A percentile compares a stretch with the other conserved stretches of the same genome.
These are phyloP conservation scores for Paecilomyces formosus DNA, from an alignment of 2,329 filamentous ascomycete species.

Conservation along the genomic window DNA sequence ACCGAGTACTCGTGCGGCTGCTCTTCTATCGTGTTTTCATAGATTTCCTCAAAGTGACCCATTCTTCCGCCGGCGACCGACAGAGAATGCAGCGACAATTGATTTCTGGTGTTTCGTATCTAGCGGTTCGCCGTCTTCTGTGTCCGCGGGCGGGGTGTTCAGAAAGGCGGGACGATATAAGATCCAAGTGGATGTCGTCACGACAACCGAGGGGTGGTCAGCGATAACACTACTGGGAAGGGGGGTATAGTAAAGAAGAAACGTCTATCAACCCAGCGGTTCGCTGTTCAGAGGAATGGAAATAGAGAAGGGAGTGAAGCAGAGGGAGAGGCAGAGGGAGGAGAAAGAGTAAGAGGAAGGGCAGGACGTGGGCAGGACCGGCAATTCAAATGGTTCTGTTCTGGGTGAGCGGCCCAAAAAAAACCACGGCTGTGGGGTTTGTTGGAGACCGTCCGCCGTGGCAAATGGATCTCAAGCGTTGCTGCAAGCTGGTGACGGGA, in stretches of 20 bases:
- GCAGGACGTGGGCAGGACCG: constrained; percentile 12
- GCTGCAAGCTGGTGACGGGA: background rate
- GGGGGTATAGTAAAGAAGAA: constrained; percentile 6
- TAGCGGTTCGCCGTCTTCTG: background rate
- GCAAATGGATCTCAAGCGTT: background rate
- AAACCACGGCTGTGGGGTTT: constrained; percentile 3
- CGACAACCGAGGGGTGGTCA: constrained; percentile 7
- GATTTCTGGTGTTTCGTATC: constrained; percentile 2
- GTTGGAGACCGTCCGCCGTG: background rate
- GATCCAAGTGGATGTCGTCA: constrained; percentile 21
- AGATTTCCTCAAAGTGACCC: constrained; percentile 44
- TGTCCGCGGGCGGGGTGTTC: constrained; percentile 8
- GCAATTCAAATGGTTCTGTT: constrained; percentile 13
- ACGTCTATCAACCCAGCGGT: constrained; percentile 14
- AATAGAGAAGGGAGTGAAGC: constrained; percentile 1
- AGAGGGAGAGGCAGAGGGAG: constrained; percentile 10
- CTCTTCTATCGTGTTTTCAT: constrained; percentile 40
- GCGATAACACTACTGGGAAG: constrained; percentile 12
- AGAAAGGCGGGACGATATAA: constrained; percentile 12
- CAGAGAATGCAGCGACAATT: constrained; percentile 26
- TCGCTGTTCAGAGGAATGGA: constrained; percentile 4
- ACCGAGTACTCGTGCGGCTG: constrained; percentile 42
- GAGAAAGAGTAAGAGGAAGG: constrained; percentile 8
- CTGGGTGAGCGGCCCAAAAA: constrained; percentile 11
- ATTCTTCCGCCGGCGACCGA: constrained; percentile 41